Conservation (phyloP, 805 yeast genomes). For the Komagataella kurtzmanii region DNA sequence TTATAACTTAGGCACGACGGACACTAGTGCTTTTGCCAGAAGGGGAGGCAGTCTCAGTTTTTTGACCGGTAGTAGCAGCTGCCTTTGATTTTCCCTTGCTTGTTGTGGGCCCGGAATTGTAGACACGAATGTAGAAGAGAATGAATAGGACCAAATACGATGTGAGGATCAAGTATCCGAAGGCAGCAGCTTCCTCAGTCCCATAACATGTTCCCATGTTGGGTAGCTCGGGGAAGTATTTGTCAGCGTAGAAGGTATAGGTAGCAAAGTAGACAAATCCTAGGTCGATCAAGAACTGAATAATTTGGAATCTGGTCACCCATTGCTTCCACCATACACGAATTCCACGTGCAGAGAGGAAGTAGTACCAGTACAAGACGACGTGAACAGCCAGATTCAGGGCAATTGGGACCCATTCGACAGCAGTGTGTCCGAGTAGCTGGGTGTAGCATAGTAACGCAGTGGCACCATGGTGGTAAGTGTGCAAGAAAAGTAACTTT, state of each 20-base stretch:
- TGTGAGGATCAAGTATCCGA: constrained; percentile 79
- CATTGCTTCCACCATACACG: constrained; percentile 99
- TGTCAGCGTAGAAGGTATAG: constrained; percentile 74
- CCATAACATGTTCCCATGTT: constrained; percentile 83
- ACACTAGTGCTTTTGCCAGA: not conserved
- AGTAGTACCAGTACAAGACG: constrained; percentile 96
- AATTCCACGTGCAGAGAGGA: constrained; percentile 82
- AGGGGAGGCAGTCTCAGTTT: not conserved
- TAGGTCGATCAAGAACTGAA: constrained; percentile 84
- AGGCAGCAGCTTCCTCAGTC: constrained; percentile 83
- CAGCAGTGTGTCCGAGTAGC: constrained; percentile 78
- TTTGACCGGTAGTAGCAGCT: not conserved
- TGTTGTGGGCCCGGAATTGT: constrained; percentile 35
- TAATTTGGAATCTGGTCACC: constrained; percentile 93
- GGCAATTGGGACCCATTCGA: constrained; percentile 89
- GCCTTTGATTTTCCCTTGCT: constrained; percentile 8
- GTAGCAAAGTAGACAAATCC: constrained; percentile 89
- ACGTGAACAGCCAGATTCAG: constrained; percentile 89
- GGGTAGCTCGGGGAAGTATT: constrained; percentile 53
- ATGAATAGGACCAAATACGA: constrained; percentile 84
- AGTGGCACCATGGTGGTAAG: constrained; percentile 97
- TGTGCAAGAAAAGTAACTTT: constrained; percentile 83
- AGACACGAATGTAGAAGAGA: constrained; percentile 81
- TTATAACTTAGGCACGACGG: not conserved
- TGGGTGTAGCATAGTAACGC: constrained; percentile 91